phyloP scores from a whole-genome alignment of 257 asterid genomes.

The Paulownia fortunei region DNA sequence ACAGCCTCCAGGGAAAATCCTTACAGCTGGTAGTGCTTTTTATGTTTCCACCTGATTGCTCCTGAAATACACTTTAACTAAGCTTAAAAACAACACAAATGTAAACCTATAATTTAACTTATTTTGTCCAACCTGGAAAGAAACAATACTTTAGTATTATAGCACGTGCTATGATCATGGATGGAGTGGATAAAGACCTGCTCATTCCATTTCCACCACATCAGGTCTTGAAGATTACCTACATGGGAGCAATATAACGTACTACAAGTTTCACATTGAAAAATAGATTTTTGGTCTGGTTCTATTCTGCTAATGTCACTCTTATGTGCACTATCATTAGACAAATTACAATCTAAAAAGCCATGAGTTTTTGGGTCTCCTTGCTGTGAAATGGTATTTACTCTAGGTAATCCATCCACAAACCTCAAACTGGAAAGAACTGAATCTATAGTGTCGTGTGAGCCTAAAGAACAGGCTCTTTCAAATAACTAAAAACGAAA shows the following conservation, averaged over 20 bases:
- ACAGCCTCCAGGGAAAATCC: neutral
- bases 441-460: neutral
- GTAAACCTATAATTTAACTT: neutral
- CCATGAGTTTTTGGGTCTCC: neutral
- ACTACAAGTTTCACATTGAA: neutral
- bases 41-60: neutral
- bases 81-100: neutral
- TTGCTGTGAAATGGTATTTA: neutral
- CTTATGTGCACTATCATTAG: neutral
- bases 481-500: neutral
- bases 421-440: neutral
- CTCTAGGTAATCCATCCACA: neutral
- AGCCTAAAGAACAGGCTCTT: neutral
- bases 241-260: neutral
- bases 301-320: constrained; percentile 5
- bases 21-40: neutral
- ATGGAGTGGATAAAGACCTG: neutral
- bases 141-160: neutral
- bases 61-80: neutral
- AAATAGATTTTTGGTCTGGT: neutral
- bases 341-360: neutral
- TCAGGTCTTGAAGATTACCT: neutral
- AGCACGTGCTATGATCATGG: neutral
- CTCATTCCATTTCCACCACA: neutral
- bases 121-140: neutral